Conservation (phyloP, 2,329 filamentous ascomycete genomes). For the Chaetomium sp. region DNA sequence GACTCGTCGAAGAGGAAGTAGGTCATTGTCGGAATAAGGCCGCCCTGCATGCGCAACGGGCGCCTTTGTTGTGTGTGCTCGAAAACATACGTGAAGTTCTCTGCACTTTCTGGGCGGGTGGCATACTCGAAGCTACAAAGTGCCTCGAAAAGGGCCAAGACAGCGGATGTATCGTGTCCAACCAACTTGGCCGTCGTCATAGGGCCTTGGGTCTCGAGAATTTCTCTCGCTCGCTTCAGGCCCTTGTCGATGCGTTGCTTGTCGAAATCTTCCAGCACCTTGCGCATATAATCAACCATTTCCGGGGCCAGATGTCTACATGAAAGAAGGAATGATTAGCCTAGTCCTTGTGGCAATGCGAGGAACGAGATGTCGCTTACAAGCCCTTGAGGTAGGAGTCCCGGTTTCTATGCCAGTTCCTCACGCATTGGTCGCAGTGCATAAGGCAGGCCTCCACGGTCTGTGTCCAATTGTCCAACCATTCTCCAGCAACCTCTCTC, state of each 20-base stretch:
- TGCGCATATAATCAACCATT: constrained; percentile 34
- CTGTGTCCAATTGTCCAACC: constrained; percentile 53
- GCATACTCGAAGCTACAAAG: constrained; percentile 80
- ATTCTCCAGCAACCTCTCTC: constrained; percentile 50
- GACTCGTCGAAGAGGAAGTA: constrained; percentile 77
- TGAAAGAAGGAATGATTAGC: not conserved
- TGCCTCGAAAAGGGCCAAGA: constrained; percentile 81
- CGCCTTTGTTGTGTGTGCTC: constrained; percentile 70
- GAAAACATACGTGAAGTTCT: constrained; percentile 76
- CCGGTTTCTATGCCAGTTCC: constrained; percentile 67
- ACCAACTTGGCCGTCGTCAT: constrained; percentile 44
- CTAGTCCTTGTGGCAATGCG: not conserved
- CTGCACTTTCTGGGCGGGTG: constrained; percentile 43
- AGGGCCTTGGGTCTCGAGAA: constrained; percentile 39
- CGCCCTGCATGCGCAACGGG: constrained; percentile 68
- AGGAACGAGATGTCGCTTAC: constrained; percentile 41
- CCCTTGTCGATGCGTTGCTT: constrained; percentile 29
- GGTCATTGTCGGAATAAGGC: constrained; percentile 71
- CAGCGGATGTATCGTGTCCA: constrained; percentile 48
- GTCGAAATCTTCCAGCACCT: constrained; percentile 35
- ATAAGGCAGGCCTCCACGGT: constrained; percentile 54
- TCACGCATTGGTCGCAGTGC: constrained; percentile 63
- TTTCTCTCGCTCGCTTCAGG: constrained; percentile 44
- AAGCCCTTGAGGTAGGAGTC: constrained; percentile 56
- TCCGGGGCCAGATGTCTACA: constrained; percentile 37